Percentiles rank a stretch among this genome's conserved stretches.
Evolutionary conservation across 768 basidiomycete genomes (phyloP).

Genomic region (Trametes cingulata): DNA sequence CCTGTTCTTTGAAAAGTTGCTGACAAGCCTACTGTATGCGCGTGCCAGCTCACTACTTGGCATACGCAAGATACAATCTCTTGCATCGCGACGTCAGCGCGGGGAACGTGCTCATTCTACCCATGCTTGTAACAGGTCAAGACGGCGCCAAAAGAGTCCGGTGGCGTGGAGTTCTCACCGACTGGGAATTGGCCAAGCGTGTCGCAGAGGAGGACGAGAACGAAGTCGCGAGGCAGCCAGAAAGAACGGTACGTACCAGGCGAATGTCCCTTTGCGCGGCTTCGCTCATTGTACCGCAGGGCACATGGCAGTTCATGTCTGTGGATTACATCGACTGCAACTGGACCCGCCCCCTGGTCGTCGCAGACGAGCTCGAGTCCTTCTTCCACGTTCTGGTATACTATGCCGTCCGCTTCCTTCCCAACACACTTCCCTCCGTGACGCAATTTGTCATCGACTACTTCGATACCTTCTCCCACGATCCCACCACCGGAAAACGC

Average conservation of each 20-base stretch:
- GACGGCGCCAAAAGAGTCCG: too few species aligned
- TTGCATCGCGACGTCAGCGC: too few species aligned
- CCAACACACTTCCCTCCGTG: neutral
- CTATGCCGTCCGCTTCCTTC: neutral
- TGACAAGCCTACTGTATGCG: neutral
- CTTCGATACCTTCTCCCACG: neutral
- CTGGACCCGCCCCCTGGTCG: neutral
- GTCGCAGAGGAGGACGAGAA: neutral
- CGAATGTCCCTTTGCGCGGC: too few species aligned
- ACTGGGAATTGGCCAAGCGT: neutral
- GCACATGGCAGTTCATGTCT: slow-evolving; percentile 20
- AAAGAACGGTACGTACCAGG: neutral
- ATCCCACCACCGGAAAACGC: too few species aligned
- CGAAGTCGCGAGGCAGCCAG: neutral
- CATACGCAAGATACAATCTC: too few species aligned
- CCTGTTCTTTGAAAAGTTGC: neutral
- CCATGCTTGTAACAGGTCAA: too few species aligned
- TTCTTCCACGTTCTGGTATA: slow-evolving; percentile 17
- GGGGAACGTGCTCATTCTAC: too few species aligned
- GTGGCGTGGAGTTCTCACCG: neutral
- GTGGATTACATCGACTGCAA: neutral
- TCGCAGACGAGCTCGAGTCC: too few species aligned
- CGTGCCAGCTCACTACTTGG: too few species aligned
- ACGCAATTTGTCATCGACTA: neutral
- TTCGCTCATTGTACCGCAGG: neutral